Base-by-base conservation (phyloP, 75 land plant genomes). In the Isoetes taiwanensis region DNA sequence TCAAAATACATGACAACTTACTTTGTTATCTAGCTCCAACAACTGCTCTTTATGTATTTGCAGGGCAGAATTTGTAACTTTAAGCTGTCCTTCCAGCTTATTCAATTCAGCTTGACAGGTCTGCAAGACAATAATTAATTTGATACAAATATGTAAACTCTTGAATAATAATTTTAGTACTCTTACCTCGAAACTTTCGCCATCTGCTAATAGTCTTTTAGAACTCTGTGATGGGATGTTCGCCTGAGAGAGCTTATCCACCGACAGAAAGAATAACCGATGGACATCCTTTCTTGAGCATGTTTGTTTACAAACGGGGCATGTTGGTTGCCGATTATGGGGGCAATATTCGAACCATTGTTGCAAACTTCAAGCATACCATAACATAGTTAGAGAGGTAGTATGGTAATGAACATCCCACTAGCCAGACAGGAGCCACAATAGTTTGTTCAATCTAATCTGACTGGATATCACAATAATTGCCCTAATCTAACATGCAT, bases 281-380 rank as follows among this genome's bases (percentile, higher is more conserved):
- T 61, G 61, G 1, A 72, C 73, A 48, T 68, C 58, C 4, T 68
- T 58, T 1, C 14, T 50, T 6, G 73, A 28, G 55, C 88, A 91
- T 0, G 34, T n/a, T 62, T 79, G 85, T 62, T 86, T 91, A 77
- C 97, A 91, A 26, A 90, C 72, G 0, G 96, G 96, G 57, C 96
- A 90, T 12, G 54, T 82, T 40, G 60, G 67, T 66, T 85, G 82
- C 62, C 72, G 73, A 50, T 69, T 64, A 8, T 42, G 55, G 0
- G 96, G 70, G 32, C 74, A 73, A 62, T 85, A 90, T 70, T 90
- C 96, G 27, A 85, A 62, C 96, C 96, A 90, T 67, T 90, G 96
- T 32, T 90, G 96, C 42, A 90, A 59, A 61, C 96, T 89, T 48
- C 2, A 16, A 9, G 28, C 20, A 9, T 3, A 31, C 54, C 23